Percentiles rank a stretch among this genome's conserved stretches.
Evolutionary conservation across 2,329 filamentous ascomycete species (phyloP).

Genomic region (Pestalotiopsis sp.): DNA sequence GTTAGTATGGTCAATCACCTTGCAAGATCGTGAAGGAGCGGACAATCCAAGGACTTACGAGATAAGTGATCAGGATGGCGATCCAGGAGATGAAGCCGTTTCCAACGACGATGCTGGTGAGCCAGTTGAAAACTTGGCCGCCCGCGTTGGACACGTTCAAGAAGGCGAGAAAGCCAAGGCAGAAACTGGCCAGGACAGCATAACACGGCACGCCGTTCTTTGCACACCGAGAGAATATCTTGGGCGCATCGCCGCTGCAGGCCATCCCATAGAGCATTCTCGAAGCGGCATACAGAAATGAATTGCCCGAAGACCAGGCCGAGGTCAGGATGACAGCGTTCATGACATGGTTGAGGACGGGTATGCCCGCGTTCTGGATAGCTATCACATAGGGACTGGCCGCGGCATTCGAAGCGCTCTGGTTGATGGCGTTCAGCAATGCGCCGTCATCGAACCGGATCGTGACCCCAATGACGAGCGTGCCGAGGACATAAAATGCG

Average conservation of each 20-base stretch:
- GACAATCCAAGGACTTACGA: conserved; percentile 18
- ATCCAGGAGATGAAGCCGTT: conserved; percentile 56
- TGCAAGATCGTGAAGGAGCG: conserved; percentile 23
- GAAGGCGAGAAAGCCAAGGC: conserved; percentile 64
- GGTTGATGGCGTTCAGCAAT: conserved; percentile 19
- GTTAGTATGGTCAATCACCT: conserved; percentile 22
- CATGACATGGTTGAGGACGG: conserved; percentile 30
- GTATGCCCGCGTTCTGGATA: conserved; percentile 1
- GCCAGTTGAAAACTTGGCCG: conserved; percentile 63
- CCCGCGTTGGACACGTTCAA: conserved; percentile 61
- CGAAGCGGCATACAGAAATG: conserved; percentile 46
- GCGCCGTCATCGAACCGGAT: not conserved
- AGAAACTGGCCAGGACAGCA: conserved; percentile 44
- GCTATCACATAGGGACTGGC: conserved; percentile 16
- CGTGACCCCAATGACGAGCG: not conserved
- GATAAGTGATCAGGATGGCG: conserved; percentile 23
- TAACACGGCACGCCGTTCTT: conserved; percentile 42
- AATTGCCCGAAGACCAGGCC: conserved; percentile 41
- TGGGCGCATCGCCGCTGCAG: conserved; percentile 47
- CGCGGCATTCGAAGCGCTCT: conserved; percentile 6
- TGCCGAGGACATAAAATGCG: not conserved
- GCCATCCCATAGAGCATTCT: conserved; percentile 49
- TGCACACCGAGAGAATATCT: conserved; percentile 44
- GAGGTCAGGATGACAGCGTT: conserved; percentile 39
- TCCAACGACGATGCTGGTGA: conserved; percentile 54